These are phyloP conservation scores for Rhodotorula sp. DNA, from an alignment of 1,284 basidiomycete species.

Conservation along the genomic window DNA sequence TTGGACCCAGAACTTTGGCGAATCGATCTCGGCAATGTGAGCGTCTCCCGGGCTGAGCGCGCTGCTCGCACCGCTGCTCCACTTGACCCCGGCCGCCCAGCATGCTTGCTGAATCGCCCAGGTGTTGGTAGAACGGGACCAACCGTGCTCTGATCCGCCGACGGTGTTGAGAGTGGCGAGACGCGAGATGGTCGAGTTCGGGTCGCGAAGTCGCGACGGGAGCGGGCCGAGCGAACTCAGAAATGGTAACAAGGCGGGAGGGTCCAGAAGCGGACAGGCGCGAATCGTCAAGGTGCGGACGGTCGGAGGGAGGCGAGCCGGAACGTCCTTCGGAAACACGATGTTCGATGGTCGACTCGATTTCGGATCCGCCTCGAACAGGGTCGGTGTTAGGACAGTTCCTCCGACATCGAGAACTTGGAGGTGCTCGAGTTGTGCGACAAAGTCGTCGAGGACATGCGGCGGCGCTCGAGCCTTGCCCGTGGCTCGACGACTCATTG, in stretches of 20 bases:
- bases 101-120: conserved; percentile 18
- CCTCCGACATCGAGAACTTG: conserved; percentile 23
- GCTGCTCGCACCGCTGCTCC: background rate
- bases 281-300: conserved; percentile 19
- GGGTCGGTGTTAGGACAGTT: conserved; percentile 10
- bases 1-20: background rate
- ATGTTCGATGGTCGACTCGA: background rate
- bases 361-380: background rate
- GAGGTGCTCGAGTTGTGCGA: conserved; percentile 1
- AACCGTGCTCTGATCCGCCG: conserved; percentile 22
- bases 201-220: background rate
- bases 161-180: background rate
- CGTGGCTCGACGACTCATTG: too few relatives aligned
- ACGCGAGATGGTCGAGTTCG: background rate
- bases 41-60: background rate
- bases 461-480: too few relatives aligned
- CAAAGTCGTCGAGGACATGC: conserved; percentile 19
- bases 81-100: conserved; percentile 21
- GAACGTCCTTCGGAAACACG: accelerated
- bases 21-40: background rate
- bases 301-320: background rate
- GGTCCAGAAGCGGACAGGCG: conserved; percentile 2
- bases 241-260: background rate
- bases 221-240: background rate
- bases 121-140: conserved; percentile 1